A percentile compares a stretch with the other conserved stretches of the same genome.
These are phyloP conservation scores for Prillingera fragicola DNA, from an alignment of 1,284 basidiomycete genomes.

Conservation along the genomic window DNA sequence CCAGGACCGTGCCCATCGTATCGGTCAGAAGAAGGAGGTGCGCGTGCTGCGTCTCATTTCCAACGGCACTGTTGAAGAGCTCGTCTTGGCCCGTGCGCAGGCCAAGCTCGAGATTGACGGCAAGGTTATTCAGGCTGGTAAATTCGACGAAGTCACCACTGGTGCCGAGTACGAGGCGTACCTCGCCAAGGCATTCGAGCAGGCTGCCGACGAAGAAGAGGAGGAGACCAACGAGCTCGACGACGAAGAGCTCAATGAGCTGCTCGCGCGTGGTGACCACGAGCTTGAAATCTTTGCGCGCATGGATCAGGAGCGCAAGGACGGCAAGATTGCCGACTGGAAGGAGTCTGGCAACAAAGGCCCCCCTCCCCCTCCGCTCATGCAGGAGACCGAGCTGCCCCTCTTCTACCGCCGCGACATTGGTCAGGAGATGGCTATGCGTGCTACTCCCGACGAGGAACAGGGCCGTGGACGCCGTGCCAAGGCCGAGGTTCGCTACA, in stretches of 20 bases:
- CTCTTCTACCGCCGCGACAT: slow-evolving; percentile 74
- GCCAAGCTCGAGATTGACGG: slow-evolving; percentile 99
- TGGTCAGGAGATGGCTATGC: slow-evolving; percentile 47
- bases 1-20: slow-evolving; percentile 84
- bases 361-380: slow-evolving; percentile 70
- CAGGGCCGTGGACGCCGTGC: slow-evolving; percentile 78
- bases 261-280: slow-evolving; percentile 79
- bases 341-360: slow-evolving; percentile 68
- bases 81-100: slow-evolving; percentile 88
- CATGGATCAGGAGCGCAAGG: slow-evolving; percentile 78
- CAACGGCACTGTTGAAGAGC: slow-evolving; percentile 96
- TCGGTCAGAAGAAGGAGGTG: slow-evolving; percentile 97
- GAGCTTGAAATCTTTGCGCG: slow-evolving; percentile 74
- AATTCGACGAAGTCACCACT: slow-evolving; percentile 98
- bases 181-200: slow-evolving; percentile 59
- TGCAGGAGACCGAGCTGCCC: slow-evolving; percentile 85
- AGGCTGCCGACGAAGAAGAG: slow-evolving; percentile 72
- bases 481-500: slow-evolving; percentile 82
- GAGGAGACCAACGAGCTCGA: slow-evolving; percentile 93
- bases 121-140: slow-evolving; percentile 98
- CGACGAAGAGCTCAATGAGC: slow-evolving; percentile 93
- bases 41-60: slow-evolving; percentile 95
- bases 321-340: slow-evolving; percentile 67
- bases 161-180: slow-evolving; percentile 96
- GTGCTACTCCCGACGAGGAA: slow-evolving; percentile 51